These are phyloP conservation scores for Ostreobium quekettii DNA, from an alignment of 139 green algal species.

Conservation along the genomic window DNA sequence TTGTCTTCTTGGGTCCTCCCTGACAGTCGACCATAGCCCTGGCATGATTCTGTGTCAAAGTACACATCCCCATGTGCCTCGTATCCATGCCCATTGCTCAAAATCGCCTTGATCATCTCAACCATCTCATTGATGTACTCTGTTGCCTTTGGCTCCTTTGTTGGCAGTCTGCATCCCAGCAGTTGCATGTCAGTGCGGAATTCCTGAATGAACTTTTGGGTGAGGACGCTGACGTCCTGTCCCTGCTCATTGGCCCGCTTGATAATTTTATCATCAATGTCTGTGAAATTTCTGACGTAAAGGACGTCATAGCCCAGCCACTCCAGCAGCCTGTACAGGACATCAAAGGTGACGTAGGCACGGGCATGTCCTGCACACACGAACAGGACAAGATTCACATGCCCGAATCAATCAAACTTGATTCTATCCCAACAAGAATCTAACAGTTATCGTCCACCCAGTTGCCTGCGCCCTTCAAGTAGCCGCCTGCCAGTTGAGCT, in stretches of 20 bases:
- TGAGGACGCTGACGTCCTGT: constrained; percentile 61
- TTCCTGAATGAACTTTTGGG: constrained; percentile 75
- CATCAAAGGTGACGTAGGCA: constrained; percentile 91
- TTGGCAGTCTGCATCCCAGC: constrained; percentile 76
- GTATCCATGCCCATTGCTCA: constrained; percentile 86
- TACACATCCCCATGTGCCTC: constrained; percentile 77
- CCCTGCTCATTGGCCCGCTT: constrained; percentile 56
- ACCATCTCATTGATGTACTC: constrained; percentile 84
- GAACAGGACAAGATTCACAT: too few species aligned
- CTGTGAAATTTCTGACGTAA: constrained; percentile 69
- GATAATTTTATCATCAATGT: constrained; percentile 98
- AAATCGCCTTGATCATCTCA: constrained; percentile 72
- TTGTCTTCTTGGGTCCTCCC: constrained; percentile 58
- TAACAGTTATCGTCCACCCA: too few species aligned
- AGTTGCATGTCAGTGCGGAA: constrained; percentile 86
- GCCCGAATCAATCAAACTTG: too few species aligned
- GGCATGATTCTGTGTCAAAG: constrained; percentile 80
- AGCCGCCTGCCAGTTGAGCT: too few species aligned
- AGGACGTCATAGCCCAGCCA: constrained; percentile 59
- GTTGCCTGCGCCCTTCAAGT: too few species aligned
- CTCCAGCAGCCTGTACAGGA: constrained; percentile 72
- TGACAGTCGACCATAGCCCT: constrained; percentile 82
- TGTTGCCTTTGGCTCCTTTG: constrained; percentile 81
- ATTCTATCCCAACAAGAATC: too few species aligned
- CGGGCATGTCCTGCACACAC: constrained; percentile 73